Base-by-base conservation (phyloP, 768 basidiomycete species). In the Suillus sp. region DNA sequence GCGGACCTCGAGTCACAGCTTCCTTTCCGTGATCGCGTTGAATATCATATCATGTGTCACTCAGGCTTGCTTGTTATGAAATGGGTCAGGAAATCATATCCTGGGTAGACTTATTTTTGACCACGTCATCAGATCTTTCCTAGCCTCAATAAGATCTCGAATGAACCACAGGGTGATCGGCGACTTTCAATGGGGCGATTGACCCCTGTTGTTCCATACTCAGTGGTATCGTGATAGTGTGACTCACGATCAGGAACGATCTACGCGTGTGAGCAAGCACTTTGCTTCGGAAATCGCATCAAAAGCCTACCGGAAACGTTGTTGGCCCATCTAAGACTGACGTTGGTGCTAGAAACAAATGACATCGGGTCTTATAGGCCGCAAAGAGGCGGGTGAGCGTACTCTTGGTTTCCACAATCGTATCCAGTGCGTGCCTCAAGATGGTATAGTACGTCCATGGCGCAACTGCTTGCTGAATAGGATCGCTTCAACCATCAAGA, bases 381-480 rank as follows among this genome's bases (percentile, higher is more conserved):
- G 16, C 35, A 25, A 27, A 13, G 25, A 13, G 16, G 38, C 25
- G 56, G 37, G 22, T 18, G 37, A 20, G 25, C 38, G 25, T 56
- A 10, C 22, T 56, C 4, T 40, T 57, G 18, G 11, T 38, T n/a
- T 84, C 86, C 59, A 87, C 84, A 62, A 83, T 80, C 54, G 81
- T 78, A 45, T 79, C 69, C 13, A 84, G 79, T 32, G 71, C 77
- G 72, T 80, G 84, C 37, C 62, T 80, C 70, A 32, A 88, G 88
- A 72, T 86, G 81, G 72, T 86, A 83, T 25, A 91, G 79, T 18
- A 85, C 81, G 73, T 87, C 85, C 67, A 90, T 80, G 63, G 89
- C 86, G 47, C 83, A 84, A 69, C 86, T 27, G 68, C 45, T 51
- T 64, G 25, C 67, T 65, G 30, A 59, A 65, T 27, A 42, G 68